phyloP scores from a whole-genome alignment of 108 stramenopile species.

The Cyclotella baltica region DNA sequence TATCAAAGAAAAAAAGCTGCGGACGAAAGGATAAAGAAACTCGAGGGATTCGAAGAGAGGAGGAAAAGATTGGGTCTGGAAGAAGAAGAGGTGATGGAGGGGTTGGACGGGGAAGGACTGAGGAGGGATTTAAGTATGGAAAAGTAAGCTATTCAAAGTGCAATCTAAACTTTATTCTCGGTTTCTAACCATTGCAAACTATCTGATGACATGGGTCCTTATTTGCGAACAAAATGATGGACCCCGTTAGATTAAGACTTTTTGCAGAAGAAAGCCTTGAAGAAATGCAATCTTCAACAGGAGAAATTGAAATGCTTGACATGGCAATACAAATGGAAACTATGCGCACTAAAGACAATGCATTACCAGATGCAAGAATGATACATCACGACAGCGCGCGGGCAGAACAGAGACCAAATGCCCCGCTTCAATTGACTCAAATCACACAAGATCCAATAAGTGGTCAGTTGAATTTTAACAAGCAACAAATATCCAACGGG shows the following conservation, averaged over 20 bases:
- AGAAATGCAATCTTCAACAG: slow-evolving; percentile 15
- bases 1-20: neutral
- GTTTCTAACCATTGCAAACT: neutral
- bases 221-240: neutral
- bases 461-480: slow-evolving; percentile 67
- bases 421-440: slow-evolving; percentile 74
- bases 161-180: too few relatives aligned
- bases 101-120: slow-evolving; percentile 2
- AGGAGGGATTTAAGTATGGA: slow-evolving; percentile 3
- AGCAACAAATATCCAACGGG: slow-evolving; percentile 78
- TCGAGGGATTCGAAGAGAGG: slow-evolving; percentile 6
- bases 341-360: slow-evolving; percentile 28
- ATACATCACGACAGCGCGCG: neutral
- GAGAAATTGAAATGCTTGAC: slow-evolving; percentile 68
- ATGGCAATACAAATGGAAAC: slow-evolving; percentile 62
- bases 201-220: neutral
- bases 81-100: slow-evolving; percentile 11
- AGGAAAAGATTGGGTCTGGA: neutral
- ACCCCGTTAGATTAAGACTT: slow-evolving; percentile 1
- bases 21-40: neutral
- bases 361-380: slow-evolving; percentile 24
- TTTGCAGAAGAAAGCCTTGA: slow-evolving; percentile 11
- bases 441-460: slow-evolving; percentile 78
- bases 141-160: too few relatives aligned
- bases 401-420: neutral